Evolutionary conservation across 164 flowering plant genomes (phyloP).

Genomic region (grape (Vitis vinifera)): DNA sequence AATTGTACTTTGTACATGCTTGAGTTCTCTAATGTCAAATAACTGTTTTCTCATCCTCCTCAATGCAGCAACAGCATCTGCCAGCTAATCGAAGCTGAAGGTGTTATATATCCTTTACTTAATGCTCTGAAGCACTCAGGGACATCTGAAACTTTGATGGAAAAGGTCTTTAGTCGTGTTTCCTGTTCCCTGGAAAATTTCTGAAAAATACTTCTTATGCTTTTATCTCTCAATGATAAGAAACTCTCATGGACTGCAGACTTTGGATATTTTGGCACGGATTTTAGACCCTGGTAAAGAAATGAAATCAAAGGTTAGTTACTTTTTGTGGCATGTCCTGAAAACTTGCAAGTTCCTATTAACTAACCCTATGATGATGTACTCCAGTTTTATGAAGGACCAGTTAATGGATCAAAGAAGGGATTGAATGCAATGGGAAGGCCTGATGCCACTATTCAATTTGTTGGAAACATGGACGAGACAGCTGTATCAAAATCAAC

Average conservation of each 20-base stretch:
- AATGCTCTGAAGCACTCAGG: constrained; percentile 40
- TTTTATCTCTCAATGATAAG: constrained; percentile 8
- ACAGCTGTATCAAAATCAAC: constrained; percentile 9
- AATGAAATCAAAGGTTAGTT: constrained; percentile 60
- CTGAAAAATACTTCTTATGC: background rate
- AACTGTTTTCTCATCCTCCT: constrained; percentile 10
- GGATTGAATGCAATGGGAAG: constrained; percentile 16
- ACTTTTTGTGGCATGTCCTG: constrained; percentile 1
- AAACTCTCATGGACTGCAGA: constrained; percentile 45
- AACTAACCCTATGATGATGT: constrained; percentile 16
- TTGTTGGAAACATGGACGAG: constrained; percentile 18
- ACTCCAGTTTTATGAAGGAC: constrained; percentile 61
- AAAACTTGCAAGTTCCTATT: background rate
- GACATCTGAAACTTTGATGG: constrained; percentile 35
- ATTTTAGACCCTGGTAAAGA: constrained; percentile 72
- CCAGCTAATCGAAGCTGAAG: constrained; percentile 57
- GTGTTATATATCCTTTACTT: constrained; percentile 46
- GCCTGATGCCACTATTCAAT: constrained; percentile 8
- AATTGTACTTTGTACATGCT: background rate
- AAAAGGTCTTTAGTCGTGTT: constrained; percentile 48
- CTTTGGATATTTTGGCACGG: constrained; percentile 62
- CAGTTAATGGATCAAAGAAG: constrained; percentile 50
- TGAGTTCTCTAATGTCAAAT: background rate
- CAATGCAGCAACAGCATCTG: constrained; percentile 61
- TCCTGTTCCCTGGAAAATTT: background rate